Evolutionary conservation across 192 early-diverging fungal genomes (phyloP), one percentile per base, ranked within the genome.

Genomic region (Coemansia sp.): DNA sequence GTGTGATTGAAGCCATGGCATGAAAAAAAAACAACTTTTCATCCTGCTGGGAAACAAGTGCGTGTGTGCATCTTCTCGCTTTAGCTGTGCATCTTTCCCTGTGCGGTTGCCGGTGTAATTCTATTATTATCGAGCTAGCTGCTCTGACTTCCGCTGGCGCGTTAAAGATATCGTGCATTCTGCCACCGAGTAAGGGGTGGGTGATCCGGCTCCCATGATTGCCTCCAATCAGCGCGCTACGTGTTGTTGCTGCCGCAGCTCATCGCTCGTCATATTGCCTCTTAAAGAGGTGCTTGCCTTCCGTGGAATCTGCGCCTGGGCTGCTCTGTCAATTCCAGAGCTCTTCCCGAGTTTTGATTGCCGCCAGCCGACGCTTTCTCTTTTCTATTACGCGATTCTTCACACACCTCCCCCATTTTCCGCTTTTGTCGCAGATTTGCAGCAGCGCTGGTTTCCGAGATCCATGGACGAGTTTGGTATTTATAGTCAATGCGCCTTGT

Each of bases 11-110:
- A 55, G 28, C 26, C 28, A 33, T 14, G 26, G 51, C 51, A 16
- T 26, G 14, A 14, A 55, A 55, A 23, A n/a, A 50, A 55, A 55
- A 55, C 51, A 55, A 28, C 51, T 55, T 55, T 55, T 55, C 26
- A 28, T 55, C 51, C 51, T 55, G 51, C 31, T 55, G 24, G 43
- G 2, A 1, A 45, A 18, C 43, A 42, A n/a, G 18, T 20, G 43
- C 20, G 18, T 45, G 43, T 9, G 18, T 20, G 6, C 18, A 5
- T 20, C 43, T 45, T 45, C 43, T 45, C 18, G 8, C 20, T 20
- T 20, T 42, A n/a, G 16, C n/a, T 45, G n/a, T 45, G 43, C 4
- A 16, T 16, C 13, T 42, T 42, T 13, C 16, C 39, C 39, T n/a
- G 39, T n/a, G 3, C 14, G 39, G 39, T n/a, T 42, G 39, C 4